Evolutionary conservation across 2,329 filamentous ascomycete genomes (phyloP).

Genomic region (Periconia sp.): DNA sequence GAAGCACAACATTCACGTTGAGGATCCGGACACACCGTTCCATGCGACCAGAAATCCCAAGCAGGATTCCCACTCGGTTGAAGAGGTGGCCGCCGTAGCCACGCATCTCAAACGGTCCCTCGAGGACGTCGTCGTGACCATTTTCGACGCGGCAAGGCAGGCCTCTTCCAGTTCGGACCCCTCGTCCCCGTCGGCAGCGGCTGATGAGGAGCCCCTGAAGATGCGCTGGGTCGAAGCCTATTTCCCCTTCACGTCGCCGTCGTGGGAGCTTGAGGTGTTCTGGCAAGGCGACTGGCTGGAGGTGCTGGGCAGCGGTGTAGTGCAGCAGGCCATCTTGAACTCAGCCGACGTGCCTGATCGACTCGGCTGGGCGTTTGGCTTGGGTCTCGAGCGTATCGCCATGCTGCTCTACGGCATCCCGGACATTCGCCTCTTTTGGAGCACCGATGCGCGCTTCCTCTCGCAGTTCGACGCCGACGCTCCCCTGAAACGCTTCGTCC

Average conservation of each 20-base stretch:
- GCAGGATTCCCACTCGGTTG: conserved; percentile 71
- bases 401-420: conserved; percentile 97
- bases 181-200: conserved; percentile 34
- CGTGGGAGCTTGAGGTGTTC: conserved; percentile 94
- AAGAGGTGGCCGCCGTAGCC: conserved; percentile 80
- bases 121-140: conserved; percentile 85
- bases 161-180: conserved; percentile 45
- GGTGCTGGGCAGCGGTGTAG: conserved; percentile 88
- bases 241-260: conserved; percentile 95
- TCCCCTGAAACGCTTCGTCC: conserved; percentile 67
- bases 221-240: conserved; percentile 96
- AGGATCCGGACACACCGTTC: conserved; percentile 79
- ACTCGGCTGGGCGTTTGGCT: conserved; percentile 92
- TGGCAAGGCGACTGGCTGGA: conserved; percentile 96
- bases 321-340: conserved; percentile 78
- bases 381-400: conserved; percentile 91
- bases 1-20: conserved; percentile 72
- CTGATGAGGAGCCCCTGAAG: conserved; percentile 70
- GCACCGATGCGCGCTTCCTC: conserved; percentile 79
- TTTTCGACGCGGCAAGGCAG: conserved; percentile 74
- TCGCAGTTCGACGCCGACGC: conserved; percentile 66
- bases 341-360: conserved; percentile 74
- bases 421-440: conserved; percentile 97
- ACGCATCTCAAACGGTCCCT: conserved; percentile 86
- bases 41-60: conserved; percentile 81